phyloP scores from a whole-genome alignment of 768 basidiomycete species.

The Brasilioporus rufonigricans region DNA sequence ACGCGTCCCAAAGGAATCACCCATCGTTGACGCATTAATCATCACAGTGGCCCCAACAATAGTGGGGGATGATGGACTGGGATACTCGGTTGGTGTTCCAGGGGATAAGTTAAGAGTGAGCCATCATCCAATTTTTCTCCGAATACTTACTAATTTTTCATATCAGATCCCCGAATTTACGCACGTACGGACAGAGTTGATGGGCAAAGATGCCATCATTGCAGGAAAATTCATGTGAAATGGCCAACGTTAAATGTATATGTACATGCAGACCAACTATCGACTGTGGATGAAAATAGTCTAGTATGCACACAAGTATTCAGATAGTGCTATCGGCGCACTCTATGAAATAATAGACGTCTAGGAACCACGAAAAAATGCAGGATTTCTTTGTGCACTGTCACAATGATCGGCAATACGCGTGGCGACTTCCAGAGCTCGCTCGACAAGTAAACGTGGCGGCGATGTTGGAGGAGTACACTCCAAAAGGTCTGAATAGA shows the following conservation, averaged over 20 bases:
- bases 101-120: slow-evolving; percentile 20
- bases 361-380: slow-evolving; percentile 35
- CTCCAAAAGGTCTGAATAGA: slow-evolving; percentile 46
- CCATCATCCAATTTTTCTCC: background rate
- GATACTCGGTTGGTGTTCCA: slow-evolving; percentile 39
- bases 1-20: slow-evolving; percentile 6
- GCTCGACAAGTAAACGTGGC: slow-evolving; percentile 52
- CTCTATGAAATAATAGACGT: too few relatives aligned
- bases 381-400: slow-evolving; percentile 54
- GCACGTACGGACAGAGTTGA: slow-evolving; percentile 27
- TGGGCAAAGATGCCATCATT: slow-evolving; percentile 35
- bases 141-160: background rate
- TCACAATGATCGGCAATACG: slow-evolving; percentile 64
- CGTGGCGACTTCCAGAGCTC: slow-evolving; percentile 53
- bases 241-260: background rate
- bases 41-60: slow-evolving; percentile 86
- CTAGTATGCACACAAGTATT: too few relatives aligned
- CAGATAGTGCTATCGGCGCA: too few relatives aligned
- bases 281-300: too few relatives aligned
- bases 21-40: slow-evolving; percentile 67
- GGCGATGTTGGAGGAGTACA: slow-evolving; percentile 49
- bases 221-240: slow-evolving; percentile 24
- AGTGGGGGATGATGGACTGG: slow-evolving; percentile 71
- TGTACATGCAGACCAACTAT: background rate
- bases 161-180: slow-evolving; percentile 24